Percentiles rank a stretch among this genome's conserved stretches.
Conservation (phyloP, 2,329 filamentous ascomycete species). For the Phaeoacremonium minimum region DNA sequence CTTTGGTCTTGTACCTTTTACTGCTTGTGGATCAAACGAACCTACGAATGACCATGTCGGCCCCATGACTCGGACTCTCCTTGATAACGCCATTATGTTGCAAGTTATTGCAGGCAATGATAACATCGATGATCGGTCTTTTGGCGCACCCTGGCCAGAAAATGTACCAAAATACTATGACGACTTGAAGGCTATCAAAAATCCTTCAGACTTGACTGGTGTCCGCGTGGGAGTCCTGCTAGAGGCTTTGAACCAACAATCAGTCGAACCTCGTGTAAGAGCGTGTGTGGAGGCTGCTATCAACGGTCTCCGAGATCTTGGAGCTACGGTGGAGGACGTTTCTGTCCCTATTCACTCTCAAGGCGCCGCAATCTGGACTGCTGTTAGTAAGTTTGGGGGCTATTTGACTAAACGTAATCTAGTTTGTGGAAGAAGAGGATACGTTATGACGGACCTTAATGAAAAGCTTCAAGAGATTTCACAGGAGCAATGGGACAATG, state of each 20-base stretch:
- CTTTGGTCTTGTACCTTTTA: constrained; percentile 25
- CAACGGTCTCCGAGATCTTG: not conserved
- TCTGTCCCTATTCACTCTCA: not conserved
- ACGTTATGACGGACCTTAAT: constrained; percentile 1
- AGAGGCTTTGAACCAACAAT: not conserved
- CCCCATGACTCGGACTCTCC: constrained; percentile 20
- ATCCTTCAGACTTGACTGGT: not conserved
- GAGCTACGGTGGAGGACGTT: not conserved
- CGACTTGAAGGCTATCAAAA: too few relatives aligned
- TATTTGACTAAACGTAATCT: not conserved
- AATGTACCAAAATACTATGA: constrained; percentile 11
- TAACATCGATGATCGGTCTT: constrained; percentile 25
- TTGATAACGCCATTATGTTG: constrained; percentile 22
- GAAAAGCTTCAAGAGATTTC: not conserved
- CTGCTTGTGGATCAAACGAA: constrained; percentile 22
- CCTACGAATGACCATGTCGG: constrained; percentile 23
- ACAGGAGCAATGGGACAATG: not conserved
- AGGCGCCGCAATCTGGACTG: not conserved
- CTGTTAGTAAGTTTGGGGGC: not conserved
- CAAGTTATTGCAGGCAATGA: constrained; percentile 24
- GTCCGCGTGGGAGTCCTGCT: not conserved
- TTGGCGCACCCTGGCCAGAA: constrained; percentile 13
- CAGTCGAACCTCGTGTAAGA: not conserved
- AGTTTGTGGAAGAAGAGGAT: not conserved
- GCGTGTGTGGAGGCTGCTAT: not conserved